phyloP scores from a whole-genome alignment of 1,139 yeast species.

The Torulaspora globosa region DNA sequence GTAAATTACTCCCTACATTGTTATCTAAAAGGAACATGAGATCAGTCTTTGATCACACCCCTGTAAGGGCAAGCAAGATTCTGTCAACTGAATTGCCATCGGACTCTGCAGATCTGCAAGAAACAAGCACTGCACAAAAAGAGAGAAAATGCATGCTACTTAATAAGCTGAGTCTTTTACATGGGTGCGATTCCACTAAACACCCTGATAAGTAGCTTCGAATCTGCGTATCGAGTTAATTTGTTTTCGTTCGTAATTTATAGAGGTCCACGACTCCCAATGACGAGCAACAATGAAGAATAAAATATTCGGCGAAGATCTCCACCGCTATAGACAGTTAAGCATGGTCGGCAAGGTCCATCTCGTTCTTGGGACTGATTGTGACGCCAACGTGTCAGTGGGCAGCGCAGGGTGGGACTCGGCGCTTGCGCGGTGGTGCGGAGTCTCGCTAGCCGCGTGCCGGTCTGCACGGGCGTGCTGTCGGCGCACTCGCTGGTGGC shows the following conservation, averaged over 20 bases:
- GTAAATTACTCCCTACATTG: conserved; percentile 20
- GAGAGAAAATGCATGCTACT: conserved; percentile 3
- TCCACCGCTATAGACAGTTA: not conserved
- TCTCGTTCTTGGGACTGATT: not conserved
- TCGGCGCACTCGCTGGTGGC: too few species aligned
- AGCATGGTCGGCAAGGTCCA: not conserved
- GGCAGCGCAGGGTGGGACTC: too few species aligned
- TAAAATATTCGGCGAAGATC: too few species aligned
- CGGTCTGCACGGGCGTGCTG: too few species aligned
- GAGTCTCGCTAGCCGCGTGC: too few species aligned
- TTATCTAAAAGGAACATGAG: conserved; percentile 20
- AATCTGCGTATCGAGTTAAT: too few species aligned
- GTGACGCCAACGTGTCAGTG: not conserved
- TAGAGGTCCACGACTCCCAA: not conserved
- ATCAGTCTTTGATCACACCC: conserved; percentile 21
- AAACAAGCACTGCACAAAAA: not conserved
- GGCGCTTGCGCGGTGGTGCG: too few species aligned
- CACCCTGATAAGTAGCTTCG: not conserved
- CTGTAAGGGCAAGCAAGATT: conserved; percentile 18
- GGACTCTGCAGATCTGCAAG: not conserved
- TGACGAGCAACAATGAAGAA: too few species aligned
- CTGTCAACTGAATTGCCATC: conserved; percentile 7
- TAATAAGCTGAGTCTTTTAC: conserved; percentile 1
- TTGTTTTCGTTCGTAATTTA: not conserved
- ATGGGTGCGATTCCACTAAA: not conserved